Base-by-base conservation (phyloP, 2,329 filamentous ascomycete genomes). In the Phoma herbarum region DNA sequence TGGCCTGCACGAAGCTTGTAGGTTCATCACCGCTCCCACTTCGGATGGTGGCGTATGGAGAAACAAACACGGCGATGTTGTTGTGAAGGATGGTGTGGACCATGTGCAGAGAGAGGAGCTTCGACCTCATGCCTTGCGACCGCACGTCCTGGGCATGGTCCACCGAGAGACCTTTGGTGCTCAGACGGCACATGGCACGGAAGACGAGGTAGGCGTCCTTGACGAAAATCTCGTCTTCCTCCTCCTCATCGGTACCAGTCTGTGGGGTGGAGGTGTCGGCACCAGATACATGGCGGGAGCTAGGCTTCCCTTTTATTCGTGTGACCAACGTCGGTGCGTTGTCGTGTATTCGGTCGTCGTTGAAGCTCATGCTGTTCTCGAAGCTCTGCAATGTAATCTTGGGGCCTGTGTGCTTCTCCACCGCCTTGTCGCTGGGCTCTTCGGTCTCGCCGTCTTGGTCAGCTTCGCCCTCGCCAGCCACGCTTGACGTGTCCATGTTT, bases 201-300 rank as follows among this genome's bases (percentile, higher is more conserved):
- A 99, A 98, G 44, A 99, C 93, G 22, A 99, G 86, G 77, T 98
- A 99, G 10, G 95, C 93, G 79, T 99, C 95, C 68, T 95, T 91
- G 69, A 98, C 93, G 75, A 96, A 98, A 20, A 98, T 92, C 75
- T 99, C 95, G 72, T 99, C 95, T 74, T 97, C 93, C 59, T 88
- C 86, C 52, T 87, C 85, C 58, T 88, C 86, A 54, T 90, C 87
- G 29, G 61, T 59, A 14, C 65, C 67, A 62, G 72, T 22, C 67
- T 78, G 51, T 63, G 66, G 61, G 49, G 65, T 61, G n/a, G 68
- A 72, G 2, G 80, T 60, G 25, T 80, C 80, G 9, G 71, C 66
- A 1, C 82, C 82, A 18, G 82, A 84, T 8, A 75, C 71, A 5
- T 77, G 76, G 46, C 79, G 74, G n/a, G 76, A 74, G n/a, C 76